A percentile compares a stretch with the other conserved stretches of the same genome.
Evolutionary conservation across 75 land plant species (phyloP).

Genomic region (Pseudotsuga menziesii): DNA sequence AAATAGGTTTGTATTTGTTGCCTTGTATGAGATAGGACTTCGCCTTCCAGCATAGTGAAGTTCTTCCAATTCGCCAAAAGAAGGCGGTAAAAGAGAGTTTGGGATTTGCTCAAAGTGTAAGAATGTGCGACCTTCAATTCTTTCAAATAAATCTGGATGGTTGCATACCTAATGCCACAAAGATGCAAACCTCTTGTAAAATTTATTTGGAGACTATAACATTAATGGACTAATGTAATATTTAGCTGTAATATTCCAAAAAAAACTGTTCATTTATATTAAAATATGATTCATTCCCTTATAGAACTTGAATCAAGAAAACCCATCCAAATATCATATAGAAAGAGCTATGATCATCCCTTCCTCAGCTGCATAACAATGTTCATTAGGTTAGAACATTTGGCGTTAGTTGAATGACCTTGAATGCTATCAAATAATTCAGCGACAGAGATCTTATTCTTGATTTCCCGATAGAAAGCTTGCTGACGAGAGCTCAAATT

Average conservation of each 20-base stretch:
- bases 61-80: conserved; percentile 88
- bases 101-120: conserved; percentile 68
- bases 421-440: conserved; percentile 73
- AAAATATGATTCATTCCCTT: too few relatives aligned
- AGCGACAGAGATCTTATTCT: conserved; percentile 95
- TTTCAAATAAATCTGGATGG: conserved; percentile 98
- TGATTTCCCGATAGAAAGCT: conserved; percentile 94
- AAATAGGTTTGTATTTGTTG: conserved; percentile 11
- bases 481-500: conserved; percentile 90
- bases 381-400: conserved; percentile 83
- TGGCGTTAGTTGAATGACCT: conserved; percentile 77
- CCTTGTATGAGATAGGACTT: conserved; percentile 81
- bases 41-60: conserved; percentile 68
- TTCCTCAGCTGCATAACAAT: conserved; percentile 97
- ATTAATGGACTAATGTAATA: too few relatives aligned
- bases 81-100: conserved; percentile 71
- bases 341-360: conserved; percentile 29
- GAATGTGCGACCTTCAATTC: conserved; percentile 89
- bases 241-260: too few relatives aligned
- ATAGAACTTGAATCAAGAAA: too few relatives aligned
- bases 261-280: too few relatives aligned
- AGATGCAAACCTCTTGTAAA: too few relatives aligned
- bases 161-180: conserved; percentile 65
- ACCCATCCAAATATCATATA: too few relatives aligned
- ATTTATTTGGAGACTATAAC: too few relatives aligned